phyloP scores from a whole-genome alignment of 139 green algal species.

The Marvania coccoides region DNA sequence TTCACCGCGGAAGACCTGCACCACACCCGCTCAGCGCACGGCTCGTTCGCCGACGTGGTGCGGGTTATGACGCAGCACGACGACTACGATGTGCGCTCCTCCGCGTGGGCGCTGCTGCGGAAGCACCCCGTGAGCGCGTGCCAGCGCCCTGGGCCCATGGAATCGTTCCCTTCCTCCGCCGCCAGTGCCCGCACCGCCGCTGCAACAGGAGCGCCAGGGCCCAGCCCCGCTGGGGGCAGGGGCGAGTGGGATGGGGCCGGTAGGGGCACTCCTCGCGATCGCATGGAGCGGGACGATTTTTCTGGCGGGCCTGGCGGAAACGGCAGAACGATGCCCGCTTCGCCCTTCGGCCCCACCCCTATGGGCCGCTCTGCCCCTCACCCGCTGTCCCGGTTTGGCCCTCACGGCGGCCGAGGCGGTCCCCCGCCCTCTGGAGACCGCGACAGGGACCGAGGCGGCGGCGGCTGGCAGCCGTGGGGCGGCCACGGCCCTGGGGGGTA shows the following conservation, averaged over 20 bases:
- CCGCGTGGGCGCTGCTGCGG: slow-evolving; percentile 44
- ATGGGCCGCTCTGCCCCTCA: no score
- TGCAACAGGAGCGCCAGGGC: neutral
- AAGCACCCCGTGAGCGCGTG: slow-evolving; percentile 42
- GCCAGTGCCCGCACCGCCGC: neutral
- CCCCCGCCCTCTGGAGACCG: no score
- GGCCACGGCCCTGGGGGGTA: no score
- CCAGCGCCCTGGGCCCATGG: slow-evolving; percentile 24
- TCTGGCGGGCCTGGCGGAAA: no score
- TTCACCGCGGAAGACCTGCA: slow-evolving; percentile 59
- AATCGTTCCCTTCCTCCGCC: neutral
- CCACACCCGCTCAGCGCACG: slow-evolving; percentile 54
- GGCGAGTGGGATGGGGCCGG: neutral
- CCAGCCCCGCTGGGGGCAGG: neutral
- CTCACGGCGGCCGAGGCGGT: no score
- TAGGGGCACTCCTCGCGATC: neutral
- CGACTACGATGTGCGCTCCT: slow-evolving; percentile 60
- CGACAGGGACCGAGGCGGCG: no score
- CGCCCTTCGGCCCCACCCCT: no score
- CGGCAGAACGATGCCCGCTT: no score
- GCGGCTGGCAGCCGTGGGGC: no score
- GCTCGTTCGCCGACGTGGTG: slow-evolving; percentile 72
- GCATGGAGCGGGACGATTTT: no score
- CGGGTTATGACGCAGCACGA: slow-evolving; percentile 37
- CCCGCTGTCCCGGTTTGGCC: no score